Base-by-base conservation (phyloP, 192 early-diverging fungal genomes). In the Backusella circina region DNA sequence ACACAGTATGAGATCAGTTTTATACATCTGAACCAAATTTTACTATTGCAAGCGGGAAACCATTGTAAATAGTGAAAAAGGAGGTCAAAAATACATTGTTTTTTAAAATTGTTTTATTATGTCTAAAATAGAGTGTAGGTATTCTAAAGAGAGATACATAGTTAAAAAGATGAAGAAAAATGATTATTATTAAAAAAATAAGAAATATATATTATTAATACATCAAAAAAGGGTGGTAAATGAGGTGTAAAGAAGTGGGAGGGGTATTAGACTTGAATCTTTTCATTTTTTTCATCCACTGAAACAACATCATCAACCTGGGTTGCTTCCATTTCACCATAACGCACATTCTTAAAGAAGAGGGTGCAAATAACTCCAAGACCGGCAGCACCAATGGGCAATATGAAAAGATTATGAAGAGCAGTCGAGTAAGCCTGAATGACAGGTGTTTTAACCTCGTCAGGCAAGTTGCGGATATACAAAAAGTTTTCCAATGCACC, bases 381-480 rank as follows among this genome's bases (percentile, higher is more conserved):
- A 26, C 32, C 74, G 54, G 79, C 74, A 31, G 70, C 66, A 26
- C 41, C 73, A 61, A 80, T 71, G 18, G 74, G 41, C 50, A 76
- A 64, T 10, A 80, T 9, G 37, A 80, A 80, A 1, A 76, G 44
- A 2, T 67, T 71, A 47, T 80, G 79, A 16, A 80, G 8, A 23
- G 70, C 68, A 4, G 15, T 4, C n/a, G 70, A 41, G 57, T 75
- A 80, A 38, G 61, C 41, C 32, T 72, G 15, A 65, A 80, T 68
- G 23, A 80, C 44, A 37, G 57, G 33, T 7, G 12, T 26, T 15
- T 67, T 70, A 44, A 57, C 18, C 12, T 76, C 70, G 9, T 3
- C 23, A 61, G 79, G 74, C 31, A 80, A 23, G 8, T 67, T 6
- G 4, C 32, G 33, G 15, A 80, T 71, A 7, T 33, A 41, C 2